A percentile compares a stretch with the other conserved stretches of the same genome.
These are phyloP conservation scores for Mortierella hygrophila DNA, from an alignment of 192 early-diverging fungal species.

Conservation along the genomic window DNA sequence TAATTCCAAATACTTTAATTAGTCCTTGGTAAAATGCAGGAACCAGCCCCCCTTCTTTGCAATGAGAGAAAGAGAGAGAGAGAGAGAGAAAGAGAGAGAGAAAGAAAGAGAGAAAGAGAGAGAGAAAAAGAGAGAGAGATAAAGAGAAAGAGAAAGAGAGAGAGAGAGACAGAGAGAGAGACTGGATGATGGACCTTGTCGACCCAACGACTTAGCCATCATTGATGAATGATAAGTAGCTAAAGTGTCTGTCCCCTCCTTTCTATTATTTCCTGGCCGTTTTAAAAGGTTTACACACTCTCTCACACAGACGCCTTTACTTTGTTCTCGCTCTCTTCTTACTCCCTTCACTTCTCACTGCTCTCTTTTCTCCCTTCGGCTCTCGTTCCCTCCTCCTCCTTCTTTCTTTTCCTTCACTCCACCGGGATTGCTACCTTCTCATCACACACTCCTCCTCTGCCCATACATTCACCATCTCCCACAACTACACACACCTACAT, in stretches of 20 bases:
- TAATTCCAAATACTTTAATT: too few species aligned
- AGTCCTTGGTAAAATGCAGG: background rate
- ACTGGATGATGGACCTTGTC: too few species aligned
- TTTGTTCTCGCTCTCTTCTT: background rate
- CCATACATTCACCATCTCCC: background rate
- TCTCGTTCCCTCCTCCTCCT: background rate
- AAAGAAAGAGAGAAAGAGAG: background rate
- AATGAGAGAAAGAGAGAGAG: background rate
- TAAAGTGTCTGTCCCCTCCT: too few species aligned
- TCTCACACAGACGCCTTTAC: background rate
- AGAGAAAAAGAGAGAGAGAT: too few species aligned
- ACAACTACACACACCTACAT: too few species aligned
- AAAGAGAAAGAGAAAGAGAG: background rate
- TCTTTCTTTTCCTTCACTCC: constrained; percentile 5
- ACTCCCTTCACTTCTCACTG: background rate
- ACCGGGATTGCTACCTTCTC: background rate
- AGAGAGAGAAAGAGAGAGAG: background rate
- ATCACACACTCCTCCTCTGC: background rate
- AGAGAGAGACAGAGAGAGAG: too few species aligned
- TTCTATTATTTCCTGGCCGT: too few species aligned
- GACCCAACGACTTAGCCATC: too few species aligned
- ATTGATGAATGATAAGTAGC: too few species aligned
- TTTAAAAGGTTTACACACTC: too few species aligned
- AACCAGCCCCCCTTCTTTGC: background rate
- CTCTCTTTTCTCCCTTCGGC: background rate